Conservation (phyloP, 1,284 basidiomycete genomes). For the Cutaneotrichosporon daszewskae region DNA sequence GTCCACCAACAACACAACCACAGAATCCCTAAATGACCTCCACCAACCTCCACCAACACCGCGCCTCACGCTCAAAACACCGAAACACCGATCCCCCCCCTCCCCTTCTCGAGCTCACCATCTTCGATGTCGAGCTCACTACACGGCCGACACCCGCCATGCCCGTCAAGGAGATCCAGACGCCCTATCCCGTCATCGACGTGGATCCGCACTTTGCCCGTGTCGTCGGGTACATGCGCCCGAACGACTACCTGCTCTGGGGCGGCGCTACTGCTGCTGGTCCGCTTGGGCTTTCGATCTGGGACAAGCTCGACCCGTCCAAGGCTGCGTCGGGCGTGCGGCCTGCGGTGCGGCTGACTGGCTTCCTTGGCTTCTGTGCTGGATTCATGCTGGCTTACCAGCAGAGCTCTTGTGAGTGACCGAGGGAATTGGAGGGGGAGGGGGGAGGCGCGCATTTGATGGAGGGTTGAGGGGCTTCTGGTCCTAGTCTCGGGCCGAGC, state of each 20-base stretch:
- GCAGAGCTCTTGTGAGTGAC: constrained; percentile 70
- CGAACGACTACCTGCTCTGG: constrained; percentile 82
- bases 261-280: constrained; percentile 65
- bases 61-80: background rate
- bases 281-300: constrained; percentile 25
- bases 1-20: background rate
- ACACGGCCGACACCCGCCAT: constrained; percentile 44
- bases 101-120: background rate
- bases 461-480: background rate
- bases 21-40: background rate
- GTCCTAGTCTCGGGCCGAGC: background rate
- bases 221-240: constrained; percentile 83
- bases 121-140: background rate
- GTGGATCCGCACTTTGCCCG: constrained; percentile 84
- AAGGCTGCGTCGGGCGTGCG: constrained; percentile 36
- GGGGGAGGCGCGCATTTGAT: background rate
- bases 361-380: constrained; percentile 65
- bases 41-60: background rate
- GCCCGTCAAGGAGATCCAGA: constrained; percentile 64
- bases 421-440: background rate
- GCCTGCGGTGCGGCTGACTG: constrained; percentile 50
- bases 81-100: background rate
- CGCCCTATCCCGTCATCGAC: constrained; percentile 80
- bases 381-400: constrained; percentile 95
- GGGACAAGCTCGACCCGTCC: constrained; percentile 23